phyloP scores from a whole-genome alignment of 352 stramenopile species.

The Pythium folliculosum region DNA sequence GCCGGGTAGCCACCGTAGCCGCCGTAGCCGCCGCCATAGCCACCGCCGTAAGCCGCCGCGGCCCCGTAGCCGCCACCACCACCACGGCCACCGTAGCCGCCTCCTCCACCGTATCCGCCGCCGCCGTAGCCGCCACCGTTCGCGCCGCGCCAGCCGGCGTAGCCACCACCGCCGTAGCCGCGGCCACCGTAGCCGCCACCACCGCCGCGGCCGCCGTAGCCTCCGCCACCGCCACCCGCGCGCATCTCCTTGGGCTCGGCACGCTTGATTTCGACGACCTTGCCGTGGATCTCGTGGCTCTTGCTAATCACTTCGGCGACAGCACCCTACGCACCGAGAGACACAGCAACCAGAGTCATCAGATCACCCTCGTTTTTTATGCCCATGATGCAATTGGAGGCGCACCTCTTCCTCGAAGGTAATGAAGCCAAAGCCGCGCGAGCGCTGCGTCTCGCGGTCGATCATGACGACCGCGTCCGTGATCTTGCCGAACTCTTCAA shows the following conservation, averaged over 20 bases:
- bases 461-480: constrained; percentile 94
- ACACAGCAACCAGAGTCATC: not conserved
- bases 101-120: constrained; percentile 16
- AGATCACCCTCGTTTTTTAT: no score
- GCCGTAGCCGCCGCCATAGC: constrained; percentile 38
- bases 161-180: constrained; percentile 33
- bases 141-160: constrained; percentile 22
- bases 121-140: constrained; percentile 35
- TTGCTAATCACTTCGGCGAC: constrained; percentile 89
- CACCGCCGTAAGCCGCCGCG: constrained; percentile 35
- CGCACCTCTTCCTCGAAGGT: constrained; percentile 90
- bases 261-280: constrained; percentile 89
- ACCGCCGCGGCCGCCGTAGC: constrained; percentile 25
- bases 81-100: constrained; percentile 38
- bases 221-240: constrained; percentile 33
- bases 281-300: constrained; percentile 90
- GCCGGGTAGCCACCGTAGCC: constrained; percentile 31
- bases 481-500: constrained; percentile 90
- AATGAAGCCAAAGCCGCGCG: constrained; percentile 92
- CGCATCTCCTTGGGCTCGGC: constrained; percentile 80
- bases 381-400: no score
- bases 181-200: constrained; percentile 30
- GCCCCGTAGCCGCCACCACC: constrained; percentile 38
- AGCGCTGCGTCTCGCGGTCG: constrained; percentile 90
- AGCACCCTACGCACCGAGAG: constrained; percentile 40